These are phyloP conservation scores for Cladosporium halotolerans DNA, from an alignment of 2,329 filamentous ascomycete species.

Conservation along the genomic window DNA sequence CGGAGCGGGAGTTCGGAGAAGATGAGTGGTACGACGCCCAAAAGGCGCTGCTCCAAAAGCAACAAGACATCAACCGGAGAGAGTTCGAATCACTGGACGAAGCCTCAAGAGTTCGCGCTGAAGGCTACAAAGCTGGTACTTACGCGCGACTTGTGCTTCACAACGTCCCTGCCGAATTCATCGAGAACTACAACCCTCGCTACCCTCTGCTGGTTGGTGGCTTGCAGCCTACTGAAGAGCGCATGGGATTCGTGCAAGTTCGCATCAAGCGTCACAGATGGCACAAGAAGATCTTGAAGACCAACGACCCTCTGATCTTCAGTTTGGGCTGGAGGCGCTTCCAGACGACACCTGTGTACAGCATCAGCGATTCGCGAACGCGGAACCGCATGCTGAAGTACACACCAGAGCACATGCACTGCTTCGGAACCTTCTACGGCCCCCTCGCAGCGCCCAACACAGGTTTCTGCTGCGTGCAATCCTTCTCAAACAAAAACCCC, in stretches of 20 bases:
- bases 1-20: constrained; percentile 80
- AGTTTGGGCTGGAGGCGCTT: constrained; percentile 94
- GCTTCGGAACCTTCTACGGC: constrained; percentile 91
- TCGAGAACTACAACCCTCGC: constrained; percentile 70
- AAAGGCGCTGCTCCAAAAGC: constrained; percentile 90
- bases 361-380: constrained; percentile 86
- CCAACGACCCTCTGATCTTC: constrained; percentile 94
- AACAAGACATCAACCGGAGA: constrained; percentile 91
- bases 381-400: constrained; percentile 98
- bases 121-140: constrained; percentile 85
- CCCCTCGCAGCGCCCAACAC: constrained; percentile 93
- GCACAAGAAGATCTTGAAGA: constrained; percentile 99
- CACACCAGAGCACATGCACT: constrained; percentile 98
- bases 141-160: constrained; percentile 90
- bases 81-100: constrained; percentile 88
- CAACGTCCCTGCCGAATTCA: constrained; percentile 85
- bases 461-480: constrained; percentile 89
- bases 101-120: constrained; percentile 71
- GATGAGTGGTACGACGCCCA: constrained; percentile 99
- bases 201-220: constrained; percentile 85
- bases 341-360: constrained; percentile 87
- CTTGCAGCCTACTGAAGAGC: constrained; percentile 86
- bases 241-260: constrained; percentile 91
- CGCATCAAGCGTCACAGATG: constrained; percentile 95
- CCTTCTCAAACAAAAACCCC: constrained; percentile 73